A percentile compares a stretch with the other conserved stretches of the same genome.
Evolutionary conservation across 805 yeast genomes (phyloP).

Genomic region (Sugiyamaella valdiviana): DNA sequence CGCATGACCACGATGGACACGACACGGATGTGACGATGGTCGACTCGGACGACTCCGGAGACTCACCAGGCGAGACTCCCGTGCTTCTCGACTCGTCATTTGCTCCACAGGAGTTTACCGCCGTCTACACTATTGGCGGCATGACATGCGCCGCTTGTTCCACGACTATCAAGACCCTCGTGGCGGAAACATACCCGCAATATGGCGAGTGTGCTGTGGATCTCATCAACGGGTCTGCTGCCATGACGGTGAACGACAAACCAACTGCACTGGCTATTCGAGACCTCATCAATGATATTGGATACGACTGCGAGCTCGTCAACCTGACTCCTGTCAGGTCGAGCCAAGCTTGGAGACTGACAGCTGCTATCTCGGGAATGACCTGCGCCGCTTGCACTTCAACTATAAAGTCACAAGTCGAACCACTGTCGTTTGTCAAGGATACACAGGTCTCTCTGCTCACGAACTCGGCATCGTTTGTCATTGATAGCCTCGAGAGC

Average conservation of each 20-base stretch:
- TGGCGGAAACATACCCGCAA: conserved; percentile 28
- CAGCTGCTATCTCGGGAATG: conserved; percentile 65
- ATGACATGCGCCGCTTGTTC: conserved; percentile 67
- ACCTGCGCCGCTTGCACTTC: conserved; percentile 68
- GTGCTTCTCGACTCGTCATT: conserved; percentile 20
- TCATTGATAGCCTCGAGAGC: conserved; percentile 37
- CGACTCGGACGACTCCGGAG: conserved; percentile 12
- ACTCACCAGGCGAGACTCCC: conserved; percentile 14
- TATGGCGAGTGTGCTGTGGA: conserved; percentile 43
- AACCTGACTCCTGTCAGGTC: conserved; percentile 56
- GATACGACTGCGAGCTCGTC: conserved; percentile 45
- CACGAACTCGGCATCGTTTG: conserved; percentile 57
- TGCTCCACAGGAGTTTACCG: conserved; percentile 36
- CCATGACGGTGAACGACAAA: conserved; percentile 45
- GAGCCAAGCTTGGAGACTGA: conserved; percentile 40
- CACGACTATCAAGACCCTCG: conserved; percentile 42
- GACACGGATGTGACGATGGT: not conserved
- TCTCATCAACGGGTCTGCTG: conserved; percentile 46
- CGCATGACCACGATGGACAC: not conserved
- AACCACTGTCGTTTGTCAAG: conserved; percentile 45
- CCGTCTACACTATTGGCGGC: conserved; percentile 52
- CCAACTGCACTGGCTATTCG: conserved; percentile 45
- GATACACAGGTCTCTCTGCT: conserved; percentile 52
- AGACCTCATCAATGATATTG: conserved; percentile 41
- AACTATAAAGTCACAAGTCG: conserved; percentile 42